phyloP scores from a whole-genome alignment of 2,329 filamentous ascomycete genomes.

The Chaetomiaceae sp. region DNA sequence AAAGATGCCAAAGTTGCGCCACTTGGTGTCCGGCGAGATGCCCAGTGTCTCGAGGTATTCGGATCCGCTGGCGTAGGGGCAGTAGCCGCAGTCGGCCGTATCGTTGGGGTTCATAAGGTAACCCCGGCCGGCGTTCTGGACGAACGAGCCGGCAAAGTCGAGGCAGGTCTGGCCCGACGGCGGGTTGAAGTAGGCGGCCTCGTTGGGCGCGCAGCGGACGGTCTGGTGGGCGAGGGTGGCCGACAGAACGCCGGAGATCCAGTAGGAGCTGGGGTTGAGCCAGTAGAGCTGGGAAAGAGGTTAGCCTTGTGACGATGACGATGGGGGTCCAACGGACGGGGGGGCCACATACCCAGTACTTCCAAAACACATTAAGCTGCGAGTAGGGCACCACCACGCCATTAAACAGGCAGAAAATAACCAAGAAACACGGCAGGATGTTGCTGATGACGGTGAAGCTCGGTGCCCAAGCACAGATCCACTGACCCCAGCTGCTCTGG shows the following conservation, averaged over 20 bases:
- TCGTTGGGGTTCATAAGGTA: conserved; percentile 56
- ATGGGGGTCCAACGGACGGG: too few species aligned
- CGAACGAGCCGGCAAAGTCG: conserved; percentile 52
- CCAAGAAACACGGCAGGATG: conserved; percentile 67
- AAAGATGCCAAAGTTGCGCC: conserved; percentile 63
- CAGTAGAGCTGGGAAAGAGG: conserved; percentile 52
- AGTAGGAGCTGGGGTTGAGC: conserved; percentile 63
- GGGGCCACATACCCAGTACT: conserved; percentile 44
- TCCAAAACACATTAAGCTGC: conserved; percentile 64
- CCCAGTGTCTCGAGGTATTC: conserved; percentile 57
- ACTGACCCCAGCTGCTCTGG: conserved; percentile 71
- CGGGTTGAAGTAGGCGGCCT: conserved; percentile 56
- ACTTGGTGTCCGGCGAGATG: conserved; percentile 55
- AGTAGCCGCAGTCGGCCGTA: conserved; percentile 60
- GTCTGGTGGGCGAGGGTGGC: conserved; percentile 50
- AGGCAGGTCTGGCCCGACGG: conserved; percentile 57
- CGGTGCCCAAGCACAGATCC: conserved; percentile 78
- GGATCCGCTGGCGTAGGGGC: conserved; percentile 57
- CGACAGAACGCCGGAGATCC: conserved; percentile 57
- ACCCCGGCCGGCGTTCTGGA: conserved; percentile 47
- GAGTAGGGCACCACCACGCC: conserved; percentile 67
- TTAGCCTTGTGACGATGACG: conserved; percentile 29
- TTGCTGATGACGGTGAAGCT: conserved; percentile 75
- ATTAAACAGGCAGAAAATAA: conserved; percentile 72
- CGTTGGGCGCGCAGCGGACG: conserved; percentile 49